Percentiles rank a stretch among this genome's conserved stretches.
These are phyloP conservation scores for Phytophthora hibernalis DNA, from an alignment of 352 stramenopile species.

Conservation along the genomic window DNA sequence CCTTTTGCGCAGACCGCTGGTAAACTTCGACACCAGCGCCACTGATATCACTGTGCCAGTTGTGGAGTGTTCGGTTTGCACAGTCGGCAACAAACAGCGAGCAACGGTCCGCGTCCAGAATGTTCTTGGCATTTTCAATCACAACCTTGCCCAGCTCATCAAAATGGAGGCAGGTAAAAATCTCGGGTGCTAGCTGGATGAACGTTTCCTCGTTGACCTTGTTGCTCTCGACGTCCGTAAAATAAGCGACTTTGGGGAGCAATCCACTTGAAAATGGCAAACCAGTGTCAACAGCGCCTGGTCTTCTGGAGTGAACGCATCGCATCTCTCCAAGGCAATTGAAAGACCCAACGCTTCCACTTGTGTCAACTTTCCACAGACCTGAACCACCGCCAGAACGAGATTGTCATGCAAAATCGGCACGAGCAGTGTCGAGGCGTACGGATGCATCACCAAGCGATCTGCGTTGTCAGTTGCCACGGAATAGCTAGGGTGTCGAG, in stretches of 20 bases:
- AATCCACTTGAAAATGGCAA: constrained; percentile 70
- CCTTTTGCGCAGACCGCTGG: constrained; percentile 29
- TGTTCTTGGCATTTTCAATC: constrained; percentile 79
- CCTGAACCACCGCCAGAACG: constrained; percentile 61
- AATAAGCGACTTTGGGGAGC: constrained; percentile 76
- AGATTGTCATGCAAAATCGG: constrained; percentile 51
- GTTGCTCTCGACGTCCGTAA: constrained; percentile 83
- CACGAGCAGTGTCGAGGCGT: constrained; percentile 65
- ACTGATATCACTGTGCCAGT: constrained; percentile 80
- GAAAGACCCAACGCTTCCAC: constrained; percentile 67
- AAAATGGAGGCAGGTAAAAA: constrained; percentile 84
- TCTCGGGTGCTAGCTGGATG: constrained; percentile 74
- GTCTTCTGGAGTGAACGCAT: constrained; percentile 69
- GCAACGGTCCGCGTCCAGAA: constrained; percentile 77
- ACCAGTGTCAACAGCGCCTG: constrained; percentile 58
- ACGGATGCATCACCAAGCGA: constrained; percentile 59
- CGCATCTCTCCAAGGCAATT: constrained; percentile 65
- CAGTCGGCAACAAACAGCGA: constrained; percentile 78
- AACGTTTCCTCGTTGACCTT: constrained; percentile 85
- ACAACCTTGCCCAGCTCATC: constrained; percentile 80
- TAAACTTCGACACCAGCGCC: constrained; percentile 65
- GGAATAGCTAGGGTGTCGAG: constrained; percentile 60
- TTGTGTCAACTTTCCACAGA: constrained; percentile 68
- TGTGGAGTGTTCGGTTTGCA: constrained; percentile 59
- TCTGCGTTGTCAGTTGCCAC: constrained; percentile 65